These are phyloP conservation scores for Gracilaria domingensis DNA, from an alignment of 23 red algal genomes.

Conservation along the genomic window DNA sequence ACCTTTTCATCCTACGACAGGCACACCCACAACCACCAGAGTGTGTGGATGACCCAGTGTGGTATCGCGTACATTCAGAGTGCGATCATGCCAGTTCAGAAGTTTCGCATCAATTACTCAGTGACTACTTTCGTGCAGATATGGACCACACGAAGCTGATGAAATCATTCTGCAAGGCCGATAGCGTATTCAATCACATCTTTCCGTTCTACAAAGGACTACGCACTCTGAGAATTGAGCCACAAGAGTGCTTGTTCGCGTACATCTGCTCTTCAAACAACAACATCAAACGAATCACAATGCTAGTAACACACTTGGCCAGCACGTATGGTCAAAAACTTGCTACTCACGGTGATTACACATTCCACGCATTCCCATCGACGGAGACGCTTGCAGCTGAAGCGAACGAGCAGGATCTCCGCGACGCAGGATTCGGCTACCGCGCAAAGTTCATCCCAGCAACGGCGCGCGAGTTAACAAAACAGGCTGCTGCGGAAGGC, in stretches of 20 bases:
- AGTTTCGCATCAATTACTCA: constrained; percentile 10
- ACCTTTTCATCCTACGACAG: constrained; percentile 19
- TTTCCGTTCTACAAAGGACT: constrained; percentile 67
- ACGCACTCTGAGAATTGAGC: constrained; percentile 78
- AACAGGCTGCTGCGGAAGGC: not conserved
- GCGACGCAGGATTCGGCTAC: constrained; percentile 90
- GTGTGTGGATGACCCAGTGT: constrained; percentile 31
- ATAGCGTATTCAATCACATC: constrained; percentile 61
- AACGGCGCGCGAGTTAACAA: constrained; percentile 46
- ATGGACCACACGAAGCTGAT: constrained; percentile 38
- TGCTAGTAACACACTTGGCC: constrained; percentile 84
- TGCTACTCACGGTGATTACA: constrained; percentile 8
- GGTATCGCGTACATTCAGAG: constrained; percentile 43
- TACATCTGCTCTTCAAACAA: constrained; percentile 98
- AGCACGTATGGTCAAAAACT: constrained; percentile 67
- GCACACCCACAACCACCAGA: constrained; percentile 2
- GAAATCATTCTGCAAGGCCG: constrained; percentile 47
- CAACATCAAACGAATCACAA: constrained; percentile 85
- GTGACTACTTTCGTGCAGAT: constrained; percentile 72
- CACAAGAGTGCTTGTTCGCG: constrained; percentile 86
- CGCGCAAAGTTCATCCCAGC: constrained; percentile 85
- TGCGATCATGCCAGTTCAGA: not conserved
- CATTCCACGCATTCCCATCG: constrained; percentile 80
- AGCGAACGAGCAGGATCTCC: constrained; percentile 72
- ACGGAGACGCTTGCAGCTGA: constrained; percentile 59